These are phyloP conservation scores for Entomortierella beljakovae DNA, from an alignment of 192 early-diverging fungal species.

Conservation along the genomic window DNA sequence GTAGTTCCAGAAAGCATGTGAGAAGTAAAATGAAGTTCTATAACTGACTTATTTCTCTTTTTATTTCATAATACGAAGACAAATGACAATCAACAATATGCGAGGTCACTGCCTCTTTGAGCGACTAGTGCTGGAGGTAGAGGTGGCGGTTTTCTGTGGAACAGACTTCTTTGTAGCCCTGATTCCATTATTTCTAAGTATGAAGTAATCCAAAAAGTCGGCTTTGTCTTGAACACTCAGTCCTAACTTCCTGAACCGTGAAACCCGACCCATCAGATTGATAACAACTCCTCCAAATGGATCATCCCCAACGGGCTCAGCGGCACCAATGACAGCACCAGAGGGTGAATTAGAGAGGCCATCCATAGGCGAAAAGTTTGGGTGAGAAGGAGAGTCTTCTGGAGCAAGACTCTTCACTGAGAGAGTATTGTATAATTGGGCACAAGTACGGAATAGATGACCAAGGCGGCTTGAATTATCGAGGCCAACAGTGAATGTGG, in stretches of 20 bases:
- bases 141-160: slow-evolving; percentile 6
- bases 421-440: slow-evolving; percentile 62
- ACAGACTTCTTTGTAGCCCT: slow-evolving; percentile 9
- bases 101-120: slow-evolving; percentile 35
- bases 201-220: slow-evolving; percentile 80
- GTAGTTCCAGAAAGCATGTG: no score
- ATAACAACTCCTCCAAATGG: slow-evolving; percentile 68
- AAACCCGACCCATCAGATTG: slow-evolving; percentile 67
- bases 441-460: slow-evolving; percentile 39
- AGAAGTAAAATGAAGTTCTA: no score
- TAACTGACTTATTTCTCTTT: no score
- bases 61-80: no score
- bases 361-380: slow-evolving; percentile 37
- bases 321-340: slow-evolving; percentile 25
- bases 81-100: no score
- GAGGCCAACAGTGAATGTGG: slow-evolving; percentile 72
- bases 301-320: slow-evolving; percentile 57
- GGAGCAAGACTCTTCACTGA: slow-evolving; percentile 59
- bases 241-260: slow-evolving; percentile 75
- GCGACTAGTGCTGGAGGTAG: slow-evolving; percentile 9
- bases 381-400: slow-evolving; percentile 61
- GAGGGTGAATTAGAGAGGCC: slow-evolving; percentile 28
- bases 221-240: slow-evolving; percentile 76
- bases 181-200: slow-evolving; percentile 49
- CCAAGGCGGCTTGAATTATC: slow-evolving; percentile 26